A percentile compares a stretch with the other conserved stretches of the same genome.
These are phyloP conservation scores for Talaromyces amestolkiae DNA, from an alignment of 2,329 filamentous ascomycete genomes.

Conservation along the genomic window DNA sequence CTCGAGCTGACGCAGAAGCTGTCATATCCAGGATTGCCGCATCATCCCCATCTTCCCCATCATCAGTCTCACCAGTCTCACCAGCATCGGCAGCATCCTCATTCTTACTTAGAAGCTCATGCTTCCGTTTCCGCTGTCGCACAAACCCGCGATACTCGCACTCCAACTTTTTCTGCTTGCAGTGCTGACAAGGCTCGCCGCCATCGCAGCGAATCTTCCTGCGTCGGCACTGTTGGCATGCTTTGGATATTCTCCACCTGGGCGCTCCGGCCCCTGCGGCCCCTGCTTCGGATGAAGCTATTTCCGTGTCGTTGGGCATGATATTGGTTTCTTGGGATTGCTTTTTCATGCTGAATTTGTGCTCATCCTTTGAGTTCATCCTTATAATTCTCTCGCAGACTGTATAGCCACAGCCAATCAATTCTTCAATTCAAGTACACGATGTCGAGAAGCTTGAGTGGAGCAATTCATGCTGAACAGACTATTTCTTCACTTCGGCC, in stretches of 20 bases:
- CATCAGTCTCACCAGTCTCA: slow-evolving; percentile 18
- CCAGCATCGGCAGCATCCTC: slow-evolving; percentile 22
- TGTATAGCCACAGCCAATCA: background rate
- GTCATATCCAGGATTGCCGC: background rate
- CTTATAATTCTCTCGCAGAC: background rate
- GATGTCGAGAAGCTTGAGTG: background rate
- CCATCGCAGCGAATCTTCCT: slow-evolving; percentile 45
- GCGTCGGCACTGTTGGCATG: slow-evolving; percentile 43
- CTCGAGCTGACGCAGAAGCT: background rate
- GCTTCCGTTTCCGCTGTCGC: slow-evolving; percentile 36
- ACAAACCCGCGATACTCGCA: slow-evolving; percentile 40
- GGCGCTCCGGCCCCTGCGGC: slow-evolving; percentile 17
- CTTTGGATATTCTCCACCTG: slow-evolving; percentile 39
- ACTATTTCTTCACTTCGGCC: background rate
- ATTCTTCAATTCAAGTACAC: background rate
- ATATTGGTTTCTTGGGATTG: background rate
- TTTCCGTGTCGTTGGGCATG: slow-evolving; percentile 15
- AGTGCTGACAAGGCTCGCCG: slow-evolving; percentile 41
- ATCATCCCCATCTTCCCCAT: background rate
- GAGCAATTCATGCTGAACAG: background rate
- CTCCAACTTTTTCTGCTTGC: slow-evolving; percentile 31
- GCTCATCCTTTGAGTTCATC: background rate
- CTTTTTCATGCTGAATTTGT: background rate
- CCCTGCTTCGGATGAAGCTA: slow-evolving; percentile 25
- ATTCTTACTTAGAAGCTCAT: slow-evolving; percentile 21